Base-by-base conservation (phyloP, 345 rosid species). In the Rhodamnia argentea region DNA sequence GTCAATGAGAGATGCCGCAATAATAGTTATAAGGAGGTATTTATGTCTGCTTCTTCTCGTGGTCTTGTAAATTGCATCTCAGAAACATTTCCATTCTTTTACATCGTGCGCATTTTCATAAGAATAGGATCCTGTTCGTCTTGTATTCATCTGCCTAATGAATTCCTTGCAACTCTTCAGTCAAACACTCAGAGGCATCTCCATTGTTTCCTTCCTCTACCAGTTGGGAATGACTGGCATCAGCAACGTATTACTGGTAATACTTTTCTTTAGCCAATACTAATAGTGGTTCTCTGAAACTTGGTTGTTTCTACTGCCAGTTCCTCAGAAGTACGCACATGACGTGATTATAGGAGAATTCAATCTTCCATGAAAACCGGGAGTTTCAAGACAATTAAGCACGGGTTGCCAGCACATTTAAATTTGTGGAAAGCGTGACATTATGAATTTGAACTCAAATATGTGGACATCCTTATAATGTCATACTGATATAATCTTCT, bases 141-240 rank as follows among this genome's bases (percentile, higher is more conserved):
- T 84, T 84, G 54, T 7, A 59, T 62, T 29, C 7, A 50, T 47
- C 78, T 60, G 56, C 22, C 53, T 84, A 51, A 62, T n/a, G 64
- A n/a, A 13, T 62, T 64, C 86, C 82, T 3, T 42, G n/a, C 59
- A 26, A 55, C 44, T 85, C 85, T 89, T 56, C 94, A 93, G 94
- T 85, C 90, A 88, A 83, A 89, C 92, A 23, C 93, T 93, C 2
- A 81, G 89, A 82, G 92, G 90, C 87, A 89, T 91, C 87, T 87
- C 93, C 23, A 7, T 88, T 14, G 88, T 93, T 90, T 86, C 89
- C 82, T 93, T 93, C 89, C 90, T 93, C 86, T 93, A 93, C 64
- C 85, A 91, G 87, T 57, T 93, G 90, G 94, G 94, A 86, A 93
- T 90, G 93, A 87, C 93, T 0, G 93, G 94, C 86, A 91, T 93